These are phyloP conservation scores for Candida maltosa DNA, from an alignment of 805 yeast species.

Conservation along the genomic window DNA sequence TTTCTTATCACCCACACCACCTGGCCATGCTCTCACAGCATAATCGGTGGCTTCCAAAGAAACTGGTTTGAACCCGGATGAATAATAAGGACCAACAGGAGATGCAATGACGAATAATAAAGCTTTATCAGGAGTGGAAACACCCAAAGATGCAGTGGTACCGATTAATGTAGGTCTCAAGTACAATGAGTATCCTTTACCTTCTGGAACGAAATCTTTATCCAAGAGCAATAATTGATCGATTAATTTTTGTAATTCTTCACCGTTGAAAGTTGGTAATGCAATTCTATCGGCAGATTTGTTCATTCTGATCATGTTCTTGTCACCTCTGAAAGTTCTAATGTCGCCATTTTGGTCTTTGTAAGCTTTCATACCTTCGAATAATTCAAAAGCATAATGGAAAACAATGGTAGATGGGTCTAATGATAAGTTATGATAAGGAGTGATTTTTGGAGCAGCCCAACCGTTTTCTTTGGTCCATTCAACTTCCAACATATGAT, in stretches of 20 bases:
- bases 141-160: constrained; percentile 86
- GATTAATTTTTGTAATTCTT: constrained; percentile 70
- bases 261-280: constrained; percentile 80
- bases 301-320: constrained; percentile 90
- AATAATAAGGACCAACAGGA: constrained; percentile 91
- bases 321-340: constrained; percentile 86
- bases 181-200: constrained; percentile 87
- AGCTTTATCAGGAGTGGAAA: constrained; percentile 77
- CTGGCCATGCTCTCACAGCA: constrained; percentile 99
- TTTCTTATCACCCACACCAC: constrained; percentile 95
- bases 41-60: constrained; percentile 90
- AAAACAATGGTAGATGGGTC: constrained; percentile 93
- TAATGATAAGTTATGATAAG: constrained; percentile 70
- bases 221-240: constrained; percentile 76
- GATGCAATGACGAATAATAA: constrained; percentile 83
- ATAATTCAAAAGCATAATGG: constrained; percentile 92
- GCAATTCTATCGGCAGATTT: constrained; percentile 87
- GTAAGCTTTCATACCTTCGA: constrained; percentile 96
- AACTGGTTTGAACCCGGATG: constrained; percentile 95
- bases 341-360: constrained; percentile 55
- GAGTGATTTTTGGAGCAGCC: constrained; percentile 81
- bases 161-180: constrained; percentile 95
- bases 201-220: constrained; percentile 74
- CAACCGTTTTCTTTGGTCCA: constrained; percentile 81
- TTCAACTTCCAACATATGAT: constrained; percentile 84